Base-by-base conservation (phyloP, 257 asterid genomes). In the Galeopsis tetrahit region DNA sequence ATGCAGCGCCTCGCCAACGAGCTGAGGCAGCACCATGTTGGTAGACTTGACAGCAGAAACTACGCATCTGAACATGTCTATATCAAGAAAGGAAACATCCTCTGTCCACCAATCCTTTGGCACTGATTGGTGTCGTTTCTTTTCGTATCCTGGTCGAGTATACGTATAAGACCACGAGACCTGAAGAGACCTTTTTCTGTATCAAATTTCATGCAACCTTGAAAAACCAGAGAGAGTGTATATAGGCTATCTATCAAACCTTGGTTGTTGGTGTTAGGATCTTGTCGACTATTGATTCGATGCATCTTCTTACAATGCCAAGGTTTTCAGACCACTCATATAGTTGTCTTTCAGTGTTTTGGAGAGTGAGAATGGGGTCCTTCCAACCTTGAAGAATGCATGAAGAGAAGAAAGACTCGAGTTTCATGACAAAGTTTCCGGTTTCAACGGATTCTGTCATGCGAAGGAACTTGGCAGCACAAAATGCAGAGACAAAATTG, bases 21-120 rank as follows among this genome's bases (percentile, higher is more conserved):
- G 93, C 88, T 77, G 93, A 2, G 93, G 93, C 31, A 75, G 87
- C 44, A 87, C 71, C 59, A 63, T 71, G 51, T 80, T 80, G 0
- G 86, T 76, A 6, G 93, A 86, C 76, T 84, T 87, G 13, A 89
- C 59, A 3, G 91, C 83, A 1, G 85, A 66, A 61, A 91, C 53
- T 61, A 86, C 75, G 79, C 88, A 85, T 67, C 90, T 81, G 85
- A 89, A 91, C 77, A 82, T 82, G 79, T 89, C 95, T 61, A 84
- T 76, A 43, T 83, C 86, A 49, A 91, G 93, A 38, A 75, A 84
- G 3, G 95, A 80, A 62, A 89, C 34, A 63, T 91, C 97, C 71
- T 91, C 97, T 4, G 96, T 89, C 97, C 97, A 91, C 97, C 97
- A 91, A 73, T 91, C 97, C 67, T 79, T 87, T 0, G 97, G 95